Conservation (phyloP, 176 grass and related monocot genomes). For the Oryza glumipatula region DNA sequence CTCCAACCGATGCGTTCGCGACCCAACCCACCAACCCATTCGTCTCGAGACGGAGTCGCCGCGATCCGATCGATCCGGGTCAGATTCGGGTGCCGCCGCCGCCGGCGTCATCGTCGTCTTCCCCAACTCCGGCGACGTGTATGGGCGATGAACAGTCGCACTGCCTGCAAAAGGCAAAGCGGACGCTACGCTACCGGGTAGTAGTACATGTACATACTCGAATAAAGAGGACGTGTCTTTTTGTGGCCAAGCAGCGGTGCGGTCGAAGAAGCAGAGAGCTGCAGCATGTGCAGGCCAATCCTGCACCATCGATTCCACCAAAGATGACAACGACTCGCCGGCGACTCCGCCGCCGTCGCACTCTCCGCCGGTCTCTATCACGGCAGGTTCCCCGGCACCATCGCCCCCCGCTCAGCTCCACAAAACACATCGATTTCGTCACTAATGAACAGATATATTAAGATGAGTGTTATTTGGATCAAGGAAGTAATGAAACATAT, state of each 20-base stretch:
- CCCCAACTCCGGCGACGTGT: background rate
- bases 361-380: background rate
- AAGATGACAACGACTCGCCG: slow-evolving; percentile 33
- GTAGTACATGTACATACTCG: background rate
- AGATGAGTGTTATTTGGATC: too few species aligned
- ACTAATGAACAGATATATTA: background rate
- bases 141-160: too few species aligned
- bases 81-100: too few species aligned
- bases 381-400: background rate
- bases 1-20: background rate
- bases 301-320: background rate
- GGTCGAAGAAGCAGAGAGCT: background rate
- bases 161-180: background rate
- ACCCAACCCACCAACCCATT: background rate
- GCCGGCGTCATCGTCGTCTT: background rate
- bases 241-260: background rate
- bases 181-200: background rate
- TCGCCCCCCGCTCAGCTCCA: slow-evolving; percentile 21
- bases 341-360: slow-evolving; percentile 9
- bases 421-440: background rate
- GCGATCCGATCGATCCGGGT: too few species aligned
- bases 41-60: too few species aligned
- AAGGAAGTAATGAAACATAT: background rate
- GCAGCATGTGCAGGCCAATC: slow-evolving; percentile 21
- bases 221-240: background rate